Evolutionary conservation across 2,329 filamentous ascomycete species (phyloP).

Genomic region (Neofusicoccum ribis): DNA sequence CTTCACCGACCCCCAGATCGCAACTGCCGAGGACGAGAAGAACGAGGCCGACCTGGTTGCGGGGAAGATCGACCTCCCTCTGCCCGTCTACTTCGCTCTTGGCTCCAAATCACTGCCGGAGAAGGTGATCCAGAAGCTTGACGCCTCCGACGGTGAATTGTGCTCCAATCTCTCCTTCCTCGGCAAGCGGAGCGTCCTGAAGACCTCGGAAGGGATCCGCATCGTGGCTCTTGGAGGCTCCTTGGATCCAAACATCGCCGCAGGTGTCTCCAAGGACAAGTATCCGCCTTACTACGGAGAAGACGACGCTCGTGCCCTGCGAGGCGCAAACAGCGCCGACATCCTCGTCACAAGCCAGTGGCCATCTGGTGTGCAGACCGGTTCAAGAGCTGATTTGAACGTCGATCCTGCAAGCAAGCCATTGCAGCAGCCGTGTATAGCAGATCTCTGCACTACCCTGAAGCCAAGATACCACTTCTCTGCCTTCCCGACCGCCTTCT

Average conservation of each 20-base stretch:
- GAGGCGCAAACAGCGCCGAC: conserved; percentile 76
- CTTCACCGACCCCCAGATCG: conserved; percentile 58
- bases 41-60: conserved; percentile 60
- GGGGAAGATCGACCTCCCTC: conserved; percentile 70
- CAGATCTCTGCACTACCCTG: conserved; percentile 74
- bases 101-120: conserved; percentile 71
- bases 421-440: conserved; percentile 64
- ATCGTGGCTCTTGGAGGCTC: conserved; percentile 84
- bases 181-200: conserved; percentile 81
- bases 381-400: conserved; percentile 65
- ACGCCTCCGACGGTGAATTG: conserved; percentile 67
- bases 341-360: conserved; percentile 86
- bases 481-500: conserved; percentile 69
- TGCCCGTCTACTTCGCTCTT: conserved; percentile 90
- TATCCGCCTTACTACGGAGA: conserved; percentile 76
- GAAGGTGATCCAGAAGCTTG: conserved; percentile 69
- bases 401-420: conserved; percentile 48
- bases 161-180: conserved; percentile 91
- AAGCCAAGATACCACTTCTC: conserved; percentile 94
- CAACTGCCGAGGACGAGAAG: conserved; percentile 56
- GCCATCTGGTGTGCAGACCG: conserved; percentile 71
- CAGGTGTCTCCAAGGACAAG: conserved; percentile 67
- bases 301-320: conserved; percentile 72
- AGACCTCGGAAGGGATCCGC: conserved; percentile 83
- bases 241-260: conserved; percentile 61